Percentiles rank a stretch among this genome's conserved stretches.
Conservation (phyloP, 345 rosid species). For the Adansonia digitata region DNA sequence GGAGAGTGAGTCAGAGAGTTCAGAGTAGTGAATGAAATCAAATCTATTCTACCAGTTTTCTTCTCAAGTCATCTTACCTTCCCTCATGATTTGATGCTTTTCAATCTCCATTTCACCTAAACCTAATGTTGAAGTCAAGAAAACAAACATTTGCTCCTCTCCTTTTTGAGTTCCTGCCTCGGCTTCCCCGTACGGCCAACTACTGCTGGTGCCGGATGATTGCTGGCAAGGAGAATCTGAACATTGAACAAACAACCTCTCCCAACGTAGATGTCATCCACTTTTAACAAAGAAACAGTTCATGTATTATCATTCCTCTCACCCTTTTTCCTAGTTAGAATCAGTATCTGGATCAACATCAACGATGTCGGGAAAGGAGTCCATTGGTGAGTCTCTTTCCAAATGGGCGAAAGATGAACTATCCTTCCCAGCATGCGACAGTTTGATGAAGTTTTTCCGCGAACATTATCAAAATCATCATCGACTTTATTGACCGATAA, state of each 20-base stretch:
- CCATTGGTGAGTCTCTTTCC: slow-evolving; percentile 31
- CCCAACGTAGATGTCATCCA: neutral
- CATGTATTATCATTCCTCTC: neutral
- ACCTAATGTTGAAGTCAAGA: no score
- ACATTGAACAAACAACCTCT: neutral
- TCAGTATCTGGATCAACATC: slow-evolving; percentile 52
- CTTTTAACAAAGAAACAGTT: neutral
- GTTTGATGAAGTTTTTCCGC: neutral
- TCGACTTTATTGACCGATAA: slow-evolving; percentile 7
- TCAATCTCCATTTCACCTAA: no score
- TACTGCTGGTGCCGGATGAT: no score
- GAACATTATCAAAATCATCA: neutral
- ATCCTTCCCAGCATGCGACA: slow-evolving; percentile 19
- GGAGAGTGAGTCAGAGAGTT: no score
- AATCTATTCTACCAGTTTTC: no score
- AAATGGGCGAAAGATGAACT: slow-evolving; percentile 10
- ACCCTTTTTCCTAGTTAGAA: slow-evolving; percentile 26
- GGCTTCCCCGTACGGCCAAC: no score
- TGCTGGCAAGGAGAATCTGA: neutral
- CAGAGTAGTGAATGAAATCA: no score
- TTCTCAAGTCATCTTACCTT: no score
- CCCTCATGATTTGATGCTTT: no score
- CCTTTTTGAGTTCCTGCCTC: no score
- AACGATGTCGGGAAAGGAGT: slow-evolving; percentile 41
- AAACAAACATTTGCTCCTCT: no score